Base-by-base conservation (phyloP, 192 early-diverging fungal species). In the Chytriomyces sp. region DNA sequence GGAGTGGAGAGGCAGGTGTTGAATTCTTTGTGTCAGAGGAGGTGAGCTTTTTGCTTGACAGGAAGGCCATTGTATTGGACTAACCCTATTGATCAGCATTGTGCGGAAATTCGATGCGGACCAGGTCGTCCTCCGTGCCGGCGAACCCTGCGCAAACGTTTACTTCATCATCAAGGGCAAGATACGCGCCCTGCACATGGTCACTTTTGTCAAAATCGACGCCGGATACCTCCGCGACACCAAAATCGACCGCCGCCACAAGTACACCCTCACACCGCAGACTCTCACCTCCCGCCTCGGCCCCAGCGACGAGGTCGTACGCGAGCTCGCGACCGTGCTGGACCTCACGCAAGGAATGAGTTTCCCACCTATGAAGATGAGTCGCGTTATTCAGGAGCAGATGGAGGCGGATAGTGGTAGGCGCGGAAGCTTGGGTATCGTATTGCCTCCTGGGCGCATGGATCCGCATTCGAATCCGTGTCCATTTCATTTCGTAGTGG, bases 401-500 rank as follows among this genome's bases (percentile, higher is more conserved):
- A 25, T 58, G 31, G 38, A 65, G 33, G 39, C 54, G 22, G 22
- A 49, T 49, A 49, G 22, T 49, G 44, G 2, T 49, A 14, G 44
- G 14, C 44, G 44, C 44, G 22, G 14, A 14, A 49, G 44, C 22
- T 14, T 49, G 17, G 22, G 14, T 14, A 49, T 22, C 22, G 17
- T 22, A 49, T 49, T 22, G 17, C 14, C 17, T 49, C 14, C 44
- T n/a, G 17, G 44, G 44, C 44, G 22, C 14, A 49, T 49, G 44
- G 32, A 59, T 2, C 26, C 57, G 3, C 22, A 66, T 38, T 62
- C 64, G 12, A 14, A 44, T n/a, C 63, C 39, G 39, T 34, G 22
- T 58, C 73, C 73, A 14, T 74, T 74, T 39, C 73, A 74, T 54
- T 74, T 74, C 30, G 61, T 63, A 17, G 73, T 67, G 1, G 55